These are phyloP conservation scores for Magnolia kwangsiensis DNA, from an alignment of 164 flowering plant genomes.

Conservation along the genomic window DNA sequence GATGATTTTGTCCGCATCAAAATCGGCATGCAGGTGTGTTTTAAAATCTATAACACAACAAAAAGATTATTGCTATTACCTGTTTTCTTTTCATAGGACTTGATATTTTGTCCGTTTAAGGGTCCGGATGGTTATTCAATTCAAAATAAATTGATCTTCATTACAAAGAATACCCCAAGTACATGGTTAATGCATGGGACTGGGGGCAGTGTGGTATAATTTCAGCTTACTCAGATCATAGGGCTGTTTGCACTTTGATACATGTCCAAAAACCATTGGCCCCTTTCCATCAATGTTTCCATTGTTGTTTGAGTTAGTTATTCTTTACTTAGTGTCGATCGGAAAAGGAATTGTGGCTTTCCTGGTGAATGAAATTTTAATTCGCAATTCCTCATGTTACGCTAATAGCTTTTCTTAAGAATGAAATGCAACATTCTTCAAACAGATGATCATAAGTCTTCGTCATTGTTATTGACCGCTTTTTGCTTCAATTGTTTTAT, in stretches of 20 bases:
- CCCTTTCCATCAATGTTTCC: too few species aligned
- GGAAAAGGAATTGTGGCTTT: neutral
- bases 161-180: neutral
- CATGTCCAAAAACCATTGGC: too few species aligned
- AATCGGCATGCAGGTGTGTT: conserved; percentile 80
- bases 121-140: neutral
- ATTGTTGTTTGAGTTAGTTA: neutral
- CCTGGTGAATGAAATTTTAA: neutral
- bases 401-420: neutral
- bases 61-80: neutral
- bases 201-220: too few species aligned
- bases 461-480: neutral
- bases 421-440: neutral
- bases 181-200: neutral
- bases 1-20: conserved; percentile 75
- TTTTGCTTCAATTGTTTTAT: neutral
- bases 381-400: neutral
- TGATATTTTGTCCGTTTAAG: neutral
- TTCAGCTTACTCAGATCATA: too few species aligned
- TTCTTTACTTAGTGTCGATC: neutral
- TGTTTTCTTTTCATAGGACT: neutral
- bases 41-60: conserved; percentile 2
- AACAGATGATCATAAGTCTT: neutral
- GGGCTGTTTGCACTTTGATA: too few species aligned
- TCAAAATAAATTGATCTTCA: neutral